Conservation (phyloP, 2,329 filamentous ascomycete species). For the Apiospora koreana region DNA sequence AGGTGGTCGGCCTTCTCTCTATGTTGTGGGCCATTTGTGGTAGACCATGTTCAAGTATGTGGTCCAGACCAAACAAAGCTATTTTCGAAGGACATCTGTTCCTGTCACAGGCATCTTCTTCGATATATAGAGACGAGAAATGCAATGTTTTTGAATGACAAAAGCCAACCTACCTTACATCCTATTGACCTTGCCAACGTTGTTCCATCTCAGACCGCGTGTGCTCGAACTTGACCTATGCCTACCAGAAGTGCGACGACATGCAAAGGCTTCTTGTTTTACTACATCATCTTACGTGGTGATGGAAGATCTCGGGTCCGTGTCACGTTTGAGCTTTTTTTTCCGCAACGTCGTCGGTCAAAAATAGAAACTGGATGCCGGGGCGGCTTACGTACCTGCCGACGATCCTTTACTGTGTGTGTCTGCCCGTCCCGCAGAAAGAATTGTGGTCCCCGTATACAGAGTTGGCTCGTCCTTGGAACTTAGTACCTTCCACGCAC, state of each 20-base stretch:
- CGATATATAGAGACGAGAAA: conserved; percentile 9
- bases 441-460: no score
- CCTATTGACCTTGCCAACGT: background rate
- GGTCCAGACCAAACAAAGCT: background rate
- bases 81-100: background rate
- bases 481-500: no score
- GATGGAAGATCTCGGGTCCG: background rate
- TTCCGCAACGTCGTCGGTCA: background rate
- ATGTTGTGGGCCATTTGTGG: background rate
- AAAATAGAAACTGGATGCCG: background rate
- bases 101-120: conserved; percentile 2
- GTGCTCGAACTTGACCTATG: no score
- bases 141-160: conserved; percentile 8
- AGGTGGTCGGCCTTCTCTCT: background rate
- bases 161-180: no score
- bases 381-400: no score
- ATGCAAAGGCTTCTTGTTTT: background rate
- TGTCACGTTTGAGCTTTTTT: background rate
- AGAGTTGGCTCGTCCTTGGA: no score
- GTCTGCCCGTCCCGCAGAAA: no score
- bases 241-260: background rate
- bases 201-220: no score
- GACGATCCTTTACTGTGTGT: no score
- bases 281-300: background rate
- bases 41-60: background rate